Evolutionary conservation across 1,139 yeast species (phyloP), one percentile per base, ranked within the genome.

Genomic region (Komagataea norvegica): DNA sequence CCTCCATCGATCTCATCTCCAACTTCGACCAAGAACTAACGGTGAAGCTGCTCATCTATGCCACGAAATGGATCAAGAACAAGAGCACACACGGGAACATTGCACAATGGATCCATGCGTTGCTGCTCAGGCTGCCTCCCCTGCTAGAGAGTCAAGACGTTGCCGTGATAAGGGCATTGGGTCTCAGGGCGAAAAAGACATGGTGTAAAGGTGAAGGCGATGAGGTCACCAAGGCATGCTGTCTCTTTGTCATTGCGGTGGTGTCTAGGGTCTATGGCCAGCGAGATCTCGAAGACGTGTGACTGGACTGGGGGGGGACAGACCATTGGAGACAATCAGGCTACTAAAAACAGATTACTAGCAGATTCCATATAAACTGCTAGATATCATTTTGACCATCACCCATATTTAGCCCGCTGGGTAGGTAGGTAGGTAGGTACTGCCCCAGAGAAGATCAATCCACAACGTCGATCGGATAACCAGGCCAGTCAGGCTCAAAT

Each of bases 21-120:
- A 50, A 51, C 18, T 15, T 51, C 5, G 55, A 51, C 30, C 42
- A 46, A 16, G 47, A 40, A n/a, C 36, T 51, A 9, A 35, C 48
- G 1, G 14, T 53, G 7, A 45, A 36, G 27, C 29, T 53, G 16
- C 27, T 53, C 3, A 38, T 48, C 3, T 53, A 53, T 21, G 26
- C 42, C 5, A 46, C 52, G 2, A 42, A 44, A 17, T 51, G 54
- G 54, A 33, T 51, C 1, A 37, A 39, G 9, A 38, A 21, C 9
- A 32, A 39, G 7, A 45, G 37, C 8, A 41, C 46, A 3, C 47
- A 53, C 1, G 10, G 18, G 7, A 39, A 37, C 8, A 23, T 53
- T 2, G 30, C 43, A 1, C 33, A 39, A 8, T 53, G 57, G 57
- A 43, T 45, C 8, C 44, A 38, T 19, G 36, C 44, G 2, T 19